phyloP scores from a whole-genome alignment of 2,329 filamentous ascomycete genomes.

The Beauveria caledonica region DNA sequence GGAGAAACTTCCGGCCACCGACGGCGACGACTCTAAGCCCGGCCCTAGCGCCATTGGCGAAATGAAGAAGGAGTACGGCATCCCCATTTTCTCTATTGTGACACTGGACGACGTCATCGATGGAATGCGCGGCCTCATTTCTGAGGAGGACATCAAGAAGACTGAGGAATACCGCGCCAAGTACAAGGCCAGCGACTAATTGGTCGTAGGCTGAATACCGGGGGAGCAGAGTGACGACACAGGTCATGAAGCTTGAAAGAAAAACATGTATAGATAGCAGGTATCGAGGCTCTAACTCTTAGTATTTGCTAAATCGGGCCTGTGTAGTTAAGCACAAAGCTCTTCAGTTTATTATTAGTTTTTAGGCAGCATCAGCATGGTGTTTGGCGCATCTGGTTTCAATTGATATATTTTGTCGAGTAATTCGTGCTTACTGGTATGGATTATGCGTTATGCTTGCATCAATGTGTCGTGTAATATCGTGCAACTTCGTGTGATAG shows the following conservation, averaged over 20 bases:
- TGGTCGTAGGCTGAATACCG: neutral
- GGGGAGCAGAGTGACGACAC: neutral
- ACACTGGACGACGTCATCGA: constrained; percentile 77
- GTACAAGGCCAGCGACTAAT: constrained; percentile 54
- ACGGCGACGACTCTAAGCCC: constrained; percentile 58
- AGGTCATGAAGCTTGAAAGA: neutral
- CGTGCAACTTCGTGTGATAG: no score
- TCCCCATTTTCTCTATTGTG: constrained; percentile 77
- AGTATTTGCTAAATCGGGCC: neutral
- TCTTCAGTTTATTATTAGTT: constrained; percentile 5
- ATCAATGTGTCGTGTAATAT: neutral
- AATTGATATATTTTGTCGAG: neutral
- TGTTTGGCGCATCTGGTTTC: constrained; percentile 6
- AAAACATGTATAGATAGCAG: neutral
- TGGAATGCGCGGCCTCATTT: constrained; percentile 54
- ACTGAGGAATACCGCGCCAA: constrained; percentile 66
- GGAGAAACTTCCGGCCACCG: constrained; percentile 65
- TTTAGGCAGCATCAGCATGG: constrained; percentile 10
- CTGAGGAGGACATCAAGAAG: constrained; percentile 52
- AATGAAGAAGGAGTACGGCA: constrained; percentile 71
- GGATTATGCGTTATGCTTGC: neutral
- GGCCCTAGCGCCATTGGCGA: constrained; percentile 78
- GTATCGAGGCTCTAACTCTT: constrained; percentile 1
- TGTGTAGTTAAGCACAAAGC: neutral
- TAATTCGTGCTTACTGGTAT: neutral